These are phyloP conservation scores for Nakaseomyces glabratus DNA, from an alignment of 1,139 yeast species.

Conservation along the genomic window DNA sequence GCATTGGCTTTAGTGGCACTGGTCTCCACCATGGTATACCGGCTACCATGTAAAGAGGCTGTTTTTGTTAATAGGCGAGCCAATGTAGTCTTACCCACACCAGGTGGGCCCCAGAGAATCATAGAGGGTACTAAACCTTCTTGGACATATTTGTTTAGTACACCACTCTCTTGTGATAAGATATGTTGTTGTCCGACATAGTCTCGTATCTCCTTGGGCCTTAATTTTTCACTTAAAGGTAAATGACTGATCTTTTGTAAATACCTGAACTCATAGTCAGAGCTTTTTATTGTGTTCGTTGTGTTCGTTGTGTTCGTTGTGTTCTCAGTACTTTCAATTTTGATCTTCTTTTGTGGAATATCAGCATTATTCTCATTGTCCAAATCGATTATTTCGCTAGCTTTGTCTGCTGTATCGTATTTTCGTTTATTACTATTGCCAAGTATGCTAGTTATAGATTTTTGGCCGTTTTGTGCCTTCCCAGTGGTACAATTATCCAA, in stretches of 20 bases:
- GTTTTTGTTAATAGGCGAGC: constrained; percentile 37
- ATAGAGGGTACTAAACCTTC: constrained; percentile 65
- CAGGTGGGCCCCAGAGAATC: constrained; percentile 94
- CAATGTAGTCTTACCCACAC: constrained; percentile 86
- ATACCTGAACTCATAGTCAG: constrained; percentile 30
- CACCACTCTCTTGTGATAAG: constrained; percentile 63
- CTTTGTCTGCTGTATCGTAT: constrained; percentile 11
- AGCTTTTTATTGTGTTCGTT: constrained; percentile 10
- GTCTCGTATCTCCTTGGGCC: constrained; percentile 68
- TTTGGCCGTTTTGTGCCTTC: constrained; percentile 7
- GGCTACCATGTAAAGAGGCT: constrained; percentile 34
- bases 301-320: constrained; percentile 2
- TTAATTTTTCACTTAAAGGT: constrained; percentile 81
- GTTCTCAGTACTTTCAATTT: constrained; percentile 6
- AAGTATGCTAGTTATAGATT: constrained; percentile 12
- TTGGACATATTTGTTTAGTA: constrained; percentile 58
- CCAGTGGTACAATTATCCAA: constrained; percentile 23
- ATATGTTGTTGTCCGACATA: constrained; percentile 77
- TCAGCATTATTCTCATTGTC: constrained; percentile 8
- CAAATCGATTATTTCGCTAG: constrained; percentile 10
- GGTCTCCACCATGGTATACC: constrained; percentile 63
- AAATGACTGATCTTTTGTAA: constrained; percentile 41
- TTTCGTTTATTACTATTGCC: constrained; percentile 11
- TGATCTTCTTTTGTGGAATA: constrained; percentile 4
- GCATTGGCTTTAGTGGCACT: constrained; percentile 80